Conservation (phyloP, 495 filamentous ascomycete species). For the Penicillium subrubescens region DNA sequence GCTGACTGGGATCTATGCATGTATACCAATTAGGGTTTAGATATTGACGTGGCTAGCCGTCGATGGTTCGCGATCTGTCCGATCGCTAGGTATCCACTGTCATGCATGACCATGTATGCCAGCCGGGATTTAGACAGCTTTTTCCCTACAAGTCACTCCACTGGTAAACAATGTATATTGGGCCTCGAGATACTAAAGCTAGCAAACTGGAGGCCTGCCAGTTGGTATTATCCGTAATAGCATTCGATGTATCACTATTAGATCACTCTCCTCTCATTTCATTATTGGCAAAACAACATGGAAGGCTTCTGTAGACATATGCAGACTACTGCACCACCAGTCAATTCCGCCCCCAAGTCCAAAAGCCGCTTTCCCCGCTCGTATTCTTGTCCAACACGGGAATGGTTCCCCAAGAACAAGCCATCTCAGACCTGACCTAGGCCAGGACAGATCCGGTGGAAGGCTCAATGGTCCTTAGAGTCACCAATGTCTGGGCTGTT, state of each 20-base stretch:
- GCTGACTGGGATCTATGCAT: background rate
- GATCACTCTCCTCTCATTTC: too few relatives aligned
- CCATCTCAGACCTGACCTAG: background rate
- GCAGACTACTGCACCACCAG: background rate
- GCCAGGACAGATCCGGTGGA: constrained; percentile 20
- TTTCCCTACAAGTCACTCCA: constrained; percentile 3
- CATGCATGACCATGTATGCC: background rate
- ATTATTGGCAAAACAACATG: constrained; percentile 3
- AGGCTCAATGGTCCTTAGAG: constrained; percentile 18
- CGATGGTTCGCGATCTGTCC: constrained; percentile 11
- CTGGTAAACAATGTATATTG: background rate
- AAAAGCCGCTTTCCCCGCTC: background rate
- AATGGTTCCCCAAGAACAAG: background rate
- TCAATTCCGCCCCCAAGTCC: background rate
- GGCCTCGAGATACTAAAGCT: background rate
- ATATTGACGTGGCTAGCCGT: constrained; percentile 3
- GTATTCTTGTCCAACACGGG: background rate
- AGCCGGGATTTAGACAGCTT: constrained; percentile 5
- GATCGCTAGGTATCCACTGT: constrained; percentile 10
- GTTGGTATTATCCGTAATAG: too few relatives aligned
- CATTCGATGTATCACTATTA: too few relatives aligned
- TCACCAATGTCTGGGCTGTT: constrained; percentile 12
- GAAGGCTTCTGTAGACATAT: background rate
- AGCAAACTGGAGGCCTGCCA: background rate
- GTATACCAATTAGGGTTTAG: background rate